A percentile compares a stretch with the other conserved stretches of the same genome.
phyloP scores from a whole-genome alignment of 768 basidiomycete species.

The Boletus vermiculosoides region DNA sequence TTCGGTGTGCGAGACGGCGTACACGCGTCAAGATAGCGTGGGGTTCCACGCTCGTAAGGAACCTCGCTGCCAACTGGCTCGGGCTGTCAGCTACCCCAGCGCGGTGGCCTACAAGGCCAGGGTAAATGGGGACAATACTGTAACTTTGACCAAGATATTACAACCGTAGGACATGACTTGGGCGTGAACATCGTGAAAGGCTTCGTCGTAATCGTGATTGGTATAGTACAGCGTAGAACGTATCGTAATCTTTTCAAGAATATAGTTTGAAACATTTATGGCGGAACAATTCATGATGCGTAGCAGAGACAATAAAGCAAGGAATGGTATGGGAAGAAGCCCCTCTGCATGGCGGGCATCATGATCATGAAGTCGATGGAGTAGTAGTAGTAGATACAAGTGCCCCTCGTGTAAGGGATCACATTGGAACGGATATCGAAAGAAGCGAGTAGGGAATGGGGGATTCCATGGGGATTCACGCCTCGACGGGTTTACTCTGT shows the following conservation, averaged over 20 bases:
- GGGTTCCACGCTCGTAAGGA: conserved; percentile 3
- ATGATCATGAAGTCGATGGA: conserved; percentile 5
- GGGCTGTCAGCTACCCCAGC: conserved; percentile 16
- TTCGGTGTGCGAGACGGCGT: conserved; percentile 12
- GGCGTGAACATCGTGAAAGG: not conserved
- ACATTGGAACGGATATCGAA: not conserved
- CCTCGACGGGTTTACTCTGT: not conserved
- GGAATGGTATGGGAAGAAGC: not conserved
- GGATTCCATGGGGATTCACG: not conserved
- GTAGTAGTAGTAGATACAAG: conserved; percentile 1
- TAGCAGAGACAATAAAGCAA: conserved; percentile 6
- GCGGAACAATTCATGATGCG: conserved; percentile 1
- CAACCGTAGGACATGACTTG: not conserved
- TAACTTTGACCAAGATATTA: conserved; percentile 21
- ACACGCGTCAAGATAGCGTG: conserved; percentile 21
- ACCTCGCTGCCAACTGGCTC: not conserved
- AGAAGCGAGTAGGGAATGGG: not conserved
- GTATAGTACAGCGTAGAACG: conserved; percentile 22
- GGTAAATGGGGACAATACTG: conserved; percentile 2
- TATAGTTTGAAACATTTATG: not conserved
- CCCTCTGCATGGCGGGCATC: conserved; percentile 10
- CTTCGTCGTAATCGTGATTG: conserved; percentile 3
- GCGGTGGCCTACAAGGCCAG: conserved; percentile 7
- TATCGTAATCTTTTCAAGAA: conserved; percentile 14
- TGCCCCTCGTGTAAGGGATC: not conserved